Conservation (phyloP, 2,329 filamentous ascomycete genomes). For the Dichotomopilus funicola region DNA sequence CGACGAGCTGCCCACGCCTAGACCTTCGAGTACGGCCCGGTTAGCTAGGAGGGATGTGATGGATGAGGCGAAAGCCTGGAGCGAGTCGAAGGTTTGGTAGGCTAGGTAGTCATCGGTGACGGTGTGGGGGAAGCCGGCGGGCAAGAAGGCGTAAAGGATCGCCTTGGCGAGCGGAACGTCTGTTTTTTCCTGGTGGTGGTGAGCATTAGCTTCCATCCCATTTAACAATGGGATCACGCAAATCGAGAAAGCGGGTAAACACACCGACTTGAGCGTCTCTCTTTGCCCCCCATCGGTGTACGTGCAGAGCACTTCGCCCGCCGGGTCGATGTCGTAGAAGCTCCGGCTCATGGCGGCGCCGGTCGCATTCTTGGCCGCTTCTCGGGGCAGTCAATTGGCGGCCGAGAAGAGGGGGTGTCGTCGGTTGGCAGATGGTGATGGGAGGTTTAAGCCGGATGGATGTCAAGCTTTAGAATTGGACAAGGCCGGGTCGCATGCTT, state of each 20-base stretch:
- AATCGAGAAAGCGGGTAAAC: conserved; percentile 4
- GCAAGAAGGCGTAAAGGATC: conserved; percentile 68
- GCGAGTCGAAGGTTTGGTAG: conserved; percentile 65
- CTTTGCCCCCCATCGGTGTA: conserved; percentile 25
- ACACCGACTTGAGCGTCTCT: conserved; percentile 23
- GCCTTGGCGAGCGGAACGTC: conserved; percentile 33
- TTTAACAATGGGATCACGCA: background rate
- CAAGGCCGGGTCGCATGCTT: too few relatives aligned
- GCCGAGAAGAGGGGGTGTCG: background rate
- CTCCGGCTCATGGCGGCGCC: conserved; percentile 13
- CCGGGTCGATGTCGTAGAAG: conserved; percentile 32
- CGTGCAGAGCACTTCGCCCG: conserved; percentile 33
- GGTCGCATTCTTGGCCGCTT: conserved; percentile 4
- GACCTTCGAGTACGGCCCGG: conserved; percentile 67
- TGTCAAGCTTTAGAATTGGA: too few relatives aligned
- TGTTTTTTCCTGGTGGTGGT: conserved; percentile 29
- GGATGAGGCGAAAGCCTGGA: conserved; percentile 78
- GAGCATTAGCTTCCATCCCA: too few relatives aligned
- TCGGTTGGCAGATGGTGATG: background rate
- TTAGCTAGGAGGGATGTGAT: conserved; percentile 75
- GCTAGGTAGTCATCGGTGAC: conserved; percentile 79
- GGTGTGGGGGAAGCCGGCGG: conserved; percentile 79
- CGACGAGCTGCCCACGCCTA: conserved; percentile 77
- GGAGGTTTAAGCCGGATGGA: too few relatives aligned
- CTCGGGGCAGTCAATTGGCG: background rate